Percentiles rank a stretch among this genome's conserved stretches.
phyloP scores from a whole-genome alignment of 345 rosid species.

The Lumnitzera racemosa region DNA sequence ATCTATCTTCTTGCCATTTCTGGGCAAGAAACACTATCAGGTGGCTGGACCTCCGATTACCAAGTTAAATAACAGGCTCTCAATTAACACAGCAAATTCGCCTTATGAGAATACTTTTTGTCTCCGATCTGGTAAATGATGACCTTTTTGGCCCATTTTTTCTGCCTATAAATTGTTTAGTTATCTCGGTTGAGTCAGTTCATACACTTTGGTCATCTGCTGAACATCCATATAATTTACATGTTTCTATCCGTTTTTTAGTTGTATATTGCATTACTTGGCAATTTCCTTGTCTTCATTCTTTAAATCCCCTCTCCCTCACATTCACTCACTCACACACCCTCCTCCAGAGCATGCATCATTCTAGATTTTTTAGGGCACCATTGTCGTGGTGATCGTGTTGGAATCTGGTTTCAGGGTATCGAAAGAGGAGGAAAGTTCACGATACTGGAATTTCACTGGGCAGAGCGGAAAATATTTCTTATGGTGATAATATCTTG shows the following conservation, averaged over 20 bases:
- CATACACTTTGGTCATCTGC: no score
- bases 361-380: background rate
- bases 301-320: no score
- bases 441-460: constrained; percentile 8
- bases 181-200: no score
- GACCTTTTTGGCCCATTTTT: no score
- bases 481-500: background rate
- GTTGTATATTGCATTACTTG: no score
- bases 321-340: no score
- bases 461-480: constrained; percentile 15
- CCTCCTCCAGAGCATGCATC: background rate
- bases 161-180: no score
- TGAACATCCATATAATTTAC: no score
- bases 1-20: constrained; percentile 52
- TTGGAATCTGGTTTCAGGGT: constrained; percentile 17
- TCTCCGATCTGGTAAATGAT: constrained; percentile 12
- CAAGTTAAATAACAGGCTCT: constrained; percentile 13
- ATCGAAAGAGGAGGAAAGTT: constrained; percentile 24
- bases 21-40: constrained; percentile 47
- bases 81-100: constrained; percentile 9
- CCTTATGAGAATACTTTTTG: constrained; percentile 11
- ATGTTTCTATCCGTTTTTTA: no score
- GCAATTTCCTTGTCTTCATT: no score
- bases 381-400: background rate
- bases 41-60: constrained; percentile 53